Conservation (phyloP, 257 asterid species). For the Salvia hispanica region DNA sequence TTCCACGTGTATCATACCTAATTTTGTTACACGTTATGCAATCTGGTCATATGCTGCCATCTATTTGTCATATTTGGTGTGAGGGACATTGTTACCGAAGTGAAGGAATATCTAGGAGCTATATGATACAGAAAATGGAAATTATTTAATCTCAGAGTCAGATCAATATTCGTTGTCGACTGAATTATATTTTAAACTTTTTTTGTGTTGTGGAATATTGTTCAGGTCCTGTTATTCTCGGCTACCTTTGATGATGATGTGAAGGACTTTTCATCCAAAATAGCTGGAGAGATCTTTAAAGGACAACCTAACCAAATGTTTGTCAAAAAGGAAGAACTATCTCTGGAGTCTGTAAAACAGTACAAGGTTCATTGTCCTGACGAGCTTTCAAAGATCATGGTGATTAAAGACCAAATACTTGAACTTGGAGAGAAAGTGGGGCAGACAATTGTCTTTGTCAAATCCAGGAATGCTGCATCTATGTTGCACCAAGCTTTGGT, state of each 20-base stretch:
- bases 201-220: conserved; percentile 22
- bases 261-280: conserved; percentile 56
- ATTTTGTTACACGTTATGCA: neutral
- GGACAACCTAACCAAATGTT: conserved; percentile 78
- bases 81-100: too few relatives aligned
- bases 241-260: conserved; percentile 80
- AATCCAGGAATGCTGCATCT: conserved; percentile 52
- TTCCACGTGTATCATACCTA: neutral
- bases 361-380: conserved; percentile 87
- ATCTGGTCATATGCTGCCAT: neutral
- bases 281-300: conserved; percentile 48
- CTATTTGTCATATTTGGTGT: neutral
- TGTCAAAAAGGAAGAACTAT: conserved; percentile 53
- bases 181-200: conserved; percentile 13
- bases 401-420: conserved; percentile 80
- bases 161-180: conserved; percentile 11
- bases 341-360: conserved; percentile 53
- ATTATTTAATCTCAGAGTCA: conserved; percentile 8
- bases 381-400: conserved; percentile 74
- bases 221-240: conserved; percentile 58
- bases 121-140: too few relatives aligned
- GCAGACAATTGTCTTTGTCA: conserved; percentile 82
- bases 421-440: conserved; percentile 88
- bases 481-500: conserved; percentile 61
- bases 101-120: too few relatives aligned